Conservation (phyloP, 306 rosid genomes). For the Albizia julibrissin region DNA sequence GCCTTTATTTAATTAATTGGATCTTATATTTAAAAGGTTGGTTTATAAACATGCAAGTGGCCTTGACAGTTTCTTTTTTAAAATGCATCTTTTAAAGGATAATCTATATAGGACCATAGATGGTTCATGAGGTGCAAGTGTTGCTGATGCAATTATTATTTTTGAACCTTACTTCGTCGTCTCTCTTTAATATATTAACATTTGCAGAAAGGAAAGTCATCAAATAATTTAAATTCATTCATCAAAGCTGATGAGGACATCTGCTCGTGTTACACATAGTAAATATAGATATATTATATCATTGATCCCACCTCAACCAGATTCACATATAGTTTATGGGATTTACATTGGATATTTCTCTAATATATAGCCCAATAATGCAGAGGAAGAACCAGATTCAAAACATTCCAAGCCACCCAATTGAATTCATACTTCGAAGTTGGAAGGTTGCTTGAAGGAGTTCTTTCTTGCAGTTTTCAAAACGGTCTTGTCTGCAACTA, state of each 20-base stretch:
- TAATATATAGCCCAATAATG: background rate
- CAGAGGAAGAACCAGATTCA: background rate
- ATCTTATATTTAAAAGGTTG: background rate
- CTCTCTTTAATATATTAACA: conserved; percentile 3
- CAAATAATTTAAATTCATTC: conserved; percentile 40
- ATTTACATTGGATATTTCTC: conserved; percentile 12
- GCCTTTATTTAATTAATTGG: too few relatives aligned
- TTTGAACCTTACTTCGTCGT: conserved; percentile 43
- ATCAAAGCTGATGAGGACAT: background rate
- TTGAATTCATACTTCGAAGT: conserved; percentile 37
- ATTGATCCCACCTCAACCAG: background rate
- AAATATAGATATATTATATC: background rate
- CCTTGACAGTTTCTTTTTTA: too few relatives aligned
- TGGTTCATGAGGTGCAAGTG: background rate
- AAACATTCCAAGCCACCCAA: background rate
- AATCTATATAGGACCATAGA: background rate
- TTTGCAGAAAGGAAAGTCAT: conserved; percentile 15
- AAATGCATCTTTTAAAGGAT: background rate
- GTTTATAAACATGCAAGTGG: background rate
- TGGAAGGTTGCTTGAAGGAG: conserved; percentile 66
- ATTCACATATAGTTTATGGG: conserved; percentile 12
- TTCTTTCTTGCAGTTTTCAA: conserved; percentile 92
- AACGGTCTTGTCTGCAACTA: conserved; percentile 96
- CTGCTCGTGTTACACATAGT: background rate
- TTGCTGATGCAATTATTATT: conserved; percentile 71